These are phyloP conservation scores for Earliella scabrosa DNA, from an alignment of 1,284 basidiomycete species.

Conservation along the genomic window DNA sequence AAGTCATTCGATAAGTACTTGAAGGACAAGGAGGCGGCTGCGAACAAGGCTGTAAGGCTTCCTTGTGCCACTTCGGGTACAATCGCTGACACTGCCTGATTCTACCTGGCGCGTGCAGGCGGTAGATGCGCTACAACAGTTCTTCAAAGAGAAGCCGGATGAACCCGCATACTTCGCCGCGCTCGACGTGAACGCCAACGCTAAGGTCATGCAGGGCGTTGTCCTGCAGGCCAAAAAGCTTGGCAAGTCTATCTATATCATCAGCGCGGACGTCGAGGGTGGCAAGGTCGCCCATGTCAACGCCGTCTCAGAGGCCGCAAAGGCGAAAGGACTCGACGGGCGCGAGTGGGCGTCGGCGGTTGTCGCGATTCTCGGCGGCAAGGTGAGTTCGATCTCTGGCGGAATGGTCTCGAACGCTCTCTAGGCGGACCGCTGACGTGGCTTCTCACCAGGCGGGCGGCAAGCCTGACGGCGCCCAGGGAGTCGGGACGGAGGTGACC, in stretches of 20 bases:
- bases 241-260: slow-evolving; percentile 86
- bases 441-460: slow-evolving; percentile 81
- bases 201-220: slow-evolving; percentile 82
- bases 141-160: slow-evolving; percentile 80
- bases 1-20: slow-evolving; percentile 87
- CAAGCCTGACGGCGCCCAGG: slow-evolving; percentile 89
- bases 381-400: slow-evolving; percentile 57
- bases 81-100: neutral
- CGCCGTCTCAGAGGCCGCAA: slow-evolving; percentile 70
- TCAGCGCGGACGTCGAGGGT: slow-evolving; percentile 74
- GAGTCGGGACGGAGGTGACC: slow-evolving; percentile 72
- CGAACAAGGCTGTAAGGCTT: slow-evolving; percentile 79
- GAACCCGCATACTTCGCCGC: slow-evolving; percentile 71
- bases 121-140: slow-evolving; percentile 68
- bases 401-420: neutral
- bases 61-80: neutral
- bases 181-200: slow-evolving; percentile 79
- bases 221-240: slow-evolving; percentile 81
- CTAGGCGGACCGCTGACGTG: slow-evolving; percentile 2
- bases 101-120: slow-evolving; percentile 50
- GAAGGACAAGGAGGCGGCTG: slow-evolving; percentile 82
- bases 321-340: slow-evolving; percentile 74
- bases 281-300: slow-evolving; percentile 91
- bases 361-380: slow-evolving; percentile 82
- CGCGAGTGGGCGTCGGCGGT: slow-evolving; percentile 85